Percentiles rank a stretch among this genome's conserved stretches.
These are phyloP conservation scores for Brassica nigra DNA, from an alignment of 345 rosid genomes.

Conservation along the genomic window DNA sequence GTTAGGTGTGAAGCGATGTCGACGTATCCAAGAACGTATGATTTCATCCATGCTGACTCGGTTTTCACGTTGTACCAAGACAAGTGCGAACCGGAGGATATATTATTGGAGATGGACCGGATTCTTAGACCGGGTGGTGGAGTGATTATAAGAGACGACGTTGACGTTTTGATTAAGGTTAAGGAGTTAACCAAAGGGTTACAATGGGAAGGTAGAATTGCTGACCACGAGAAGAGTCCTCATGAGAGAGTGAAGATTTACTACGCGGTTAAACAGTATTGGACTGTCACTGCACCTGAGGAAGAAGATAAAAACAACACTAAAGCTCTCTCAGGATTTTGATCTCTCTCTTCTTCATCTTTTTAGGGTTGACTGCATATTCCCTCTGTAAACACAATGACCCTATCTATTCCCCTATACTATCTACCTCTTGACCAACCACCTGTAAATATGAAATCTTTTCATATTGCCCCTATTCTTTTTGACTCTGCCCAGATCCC, in stretches of 20 bases:
- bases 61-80: slow-evolving; percentile 67
- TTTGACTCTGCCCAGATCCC: no score
- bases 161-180: slow-evolving; percentile 63
- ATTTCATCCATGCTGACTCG: slow-evolving; percentile 79
- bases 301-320: slow-evolving; percentile 33
- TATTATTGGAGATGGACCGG: slow-evolving; percentile 88
- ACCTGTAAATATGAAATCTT: no score
- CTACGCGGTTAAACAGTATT: slow-evolving; percentile 70
- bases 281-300: slow-evolving; percentile 56
- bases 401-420: no score
- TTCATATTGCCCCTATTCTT: no score
- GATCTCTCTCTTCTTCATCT: not conserved
- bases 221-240: slow-evolving; percentile 79
- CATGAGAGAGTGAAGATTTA: slow-evolving; percentile 75
- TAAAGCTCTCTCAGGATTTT: slow-evolving; percentile 33
- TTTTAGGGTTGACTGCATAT: not conserved
- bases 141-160: slow-evolving; percentile 85
- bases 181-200: slow-evolving; percentile 60
- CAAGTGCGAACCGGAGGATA: slow-evolving; percentile 78
- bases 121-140: slow-evolving; percentile 84
- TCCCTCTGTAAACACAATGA: no score
- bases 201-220: slow-evolving; percentile 81
- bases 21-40: slow-evolving; percentile 93
- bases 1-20: slow-evolving; percentile 82
- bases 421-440: no score